Evolutionary conservation across 2,329 filamentous ascomycete genomes (phyloP), one percentile per base, ranked within the genome.

Genomic region (Tolypocladium tundrense): DNA sequence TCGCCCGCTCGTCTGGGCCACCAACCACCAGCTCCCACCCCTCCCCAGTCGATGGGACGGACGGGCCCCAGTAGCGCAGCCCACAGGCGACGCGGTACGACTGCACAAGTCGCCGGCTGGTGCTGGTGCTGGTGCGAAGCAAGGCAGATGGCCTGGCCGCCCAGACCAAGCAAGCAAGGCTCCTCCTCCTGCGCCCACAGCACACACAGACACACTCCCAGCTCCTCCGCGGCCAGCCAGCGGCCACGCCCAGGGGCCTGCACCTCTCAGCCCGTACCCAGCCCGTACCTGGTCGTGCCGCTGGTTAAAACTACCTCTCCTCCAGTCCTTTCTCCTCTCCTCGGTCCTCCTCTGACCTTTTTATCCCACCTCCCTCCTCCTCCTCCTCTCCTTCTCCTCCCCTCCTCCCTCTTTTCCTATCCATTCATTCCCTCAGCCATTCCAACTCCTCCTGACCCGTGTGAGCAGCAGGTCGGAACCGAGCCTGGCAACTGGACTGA

Each of bases 381-480:
- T 69, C 64, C 64, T 69, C 69, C 69, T 69, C 69, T 68, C 68
- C 67, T 69, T 69, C 68, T 70, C 67, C 66, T 66, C 68, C 67
- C 66, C 71, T 75, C 75, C 71, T 69, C 70, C 64, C 68, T 69
- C 62, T 65, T 65, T 67, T 61, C 69, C 72, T 64, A 74, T 77
- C 77, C 77, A 80, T 77, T 80, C 78, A 75, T 82, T 81, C 75
- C 73, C 75, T 78, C 75, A 74, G 75, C 73, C 74, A 70, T 75
- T 71, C 72, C 71, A 70, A 70, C 73, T 76, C 73, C 75, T 80
- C 78, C 75, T 73, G 72, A 72, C 71, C 67, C 66, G 67, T 67
- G 66, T 62, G 54, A 51, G 65, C 64, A 66, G 65, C 67, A 71
- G 71, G 71, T 69, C 67, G 62, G 67, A 65, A 66, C 66, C 65